A percentile compares a stretch with the other conserved stretches of the same genome.
These are phyloP conservation scores for Spizellomyces sp. DNA, from an alignment of 192 early-diverging fungal species.

Conservation along the genomic window DNA sequence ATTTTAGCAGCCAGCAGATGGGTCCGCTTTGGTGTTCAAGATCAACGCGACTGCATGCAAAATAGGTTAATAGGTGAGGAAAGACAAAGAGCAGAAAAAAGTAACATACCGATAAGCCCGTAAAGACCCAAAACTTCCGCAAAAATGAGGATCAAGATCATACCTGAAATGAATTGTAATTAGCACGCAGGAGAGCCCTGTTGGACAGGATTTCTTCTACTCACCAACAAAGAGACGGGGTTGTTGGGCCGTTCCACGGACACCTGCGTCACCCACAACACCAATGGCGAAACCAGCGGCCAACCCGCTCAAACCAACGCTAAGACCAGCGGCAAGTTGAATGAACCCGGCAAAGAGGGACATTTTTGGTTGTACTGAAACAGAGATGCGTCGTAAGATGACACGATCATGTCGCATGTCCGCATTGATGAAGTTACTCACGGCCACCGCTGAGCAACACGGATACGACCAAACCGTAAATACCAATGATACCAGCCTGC, in stretches of 20 bases:
- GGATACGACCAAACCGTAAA: slow-evolving; percentile 96
- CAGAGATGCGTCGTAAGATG: slow-evolving; percentile 12
- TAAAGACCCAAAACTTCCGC: slow-evolving; percentile 98
- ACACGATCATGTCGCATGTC: not conserved
- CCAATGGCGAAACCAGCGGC: slow-evolving; percentile 98
- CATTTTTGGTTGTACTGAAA: slow-evolving; percentile 40
- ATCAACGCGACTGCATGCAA: slow-evolving; percentile 81
- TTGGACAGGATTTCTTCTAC: not conserved
- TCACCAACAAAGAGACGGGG: slow-evolving; percentile 86
- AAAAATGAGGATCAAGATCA: slow-evolving; percentile 96
- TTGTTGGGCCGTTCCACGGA: slow-evolving; percentile 87
- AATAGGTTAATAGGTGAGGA: not conserved
- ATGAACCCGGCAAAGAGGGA: slow-evolving; percentile 77
- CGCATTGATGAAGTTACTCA: slow-evolving; percentile 46
- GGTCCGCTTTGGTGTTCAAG: slow-evolving; percentile 87
- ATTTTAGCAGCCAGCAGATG: slow-evolving; percentile 20
- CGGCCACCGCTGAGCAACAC: slow-evolving; percentile 83
- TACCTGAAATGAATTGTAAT: slow-evolving; percentile 15
- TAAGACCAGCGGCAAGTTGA: slow-evolving; percentile 90
- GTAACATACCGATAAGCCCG: slow-evolving; percentile 74
- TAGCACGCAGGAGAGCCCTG: no score
- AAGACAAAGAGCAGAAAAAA: not conserved
- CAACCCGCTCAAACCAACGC: slow-evolving; percentile 87
- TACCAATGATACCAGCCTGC: slow-evolving; percentile 92
- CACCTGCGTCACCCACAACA: slow-evolving; percentile 94